Conservation (phyloP, 306 rosid genomes). For the Prunus kanzakura region DNA sequence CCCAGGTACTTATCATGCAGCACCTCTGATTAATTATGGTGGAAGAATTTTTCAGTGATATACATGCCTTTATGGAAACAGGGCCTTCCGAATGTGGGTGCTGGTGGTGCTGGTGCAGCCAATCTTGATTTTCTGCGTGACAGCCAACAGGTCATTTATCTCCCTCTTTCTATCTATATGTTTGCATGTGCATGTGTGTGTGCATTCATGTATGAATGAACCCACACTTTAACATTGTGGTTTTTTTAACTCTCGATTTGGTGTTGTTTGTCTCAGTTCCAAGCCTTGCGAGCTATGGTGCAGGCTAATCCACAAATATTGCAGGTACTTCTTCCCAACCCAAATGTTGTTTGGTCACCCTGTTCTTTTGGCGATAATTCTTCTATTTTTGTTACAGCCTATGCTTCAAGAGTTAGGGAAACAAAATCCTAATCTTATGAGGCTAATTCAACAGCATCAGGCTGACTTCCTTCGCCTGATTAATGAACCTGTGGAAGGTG, state of each 20-base stretch:
- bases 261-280: constrained; percentile 49
- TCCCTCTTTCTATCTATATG: not conserved
- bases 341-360: not conserved
- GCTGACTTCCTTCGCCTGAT: constrained; percentile 85
- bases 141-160: constrained; percentile 67
- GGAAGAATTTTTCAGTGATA: constrained; percentile 1
- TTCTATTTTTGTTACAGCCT: constrained; percentile 57
- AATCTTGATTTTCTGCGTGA: constrained; percentile 80
- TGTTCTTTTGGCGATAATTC: constrained; percentile 8
- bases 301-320: constrained; percentile 95
- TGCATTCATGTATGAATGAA: not conserved
- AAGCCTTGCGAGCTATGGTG: constrained; percentile 87
- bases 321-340: constrained; percentile 55
- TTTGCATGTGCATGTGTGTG: not conserved
- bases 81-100: constrained; percentile 75
- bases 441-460: constrained; percentile 84
- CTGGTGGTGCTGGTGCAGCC: constrained; percentile 73
- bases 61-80: constrained; percentile 32
- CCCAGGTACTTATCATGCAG: constrained; percentile 53
- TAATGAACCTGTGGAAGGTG: constrained; percentile 86
- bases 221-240: not conserved
- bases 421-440: constrained; percentile 92
- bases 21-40: not conserved
- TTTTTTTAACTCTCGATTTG: constrained; percentile 8
- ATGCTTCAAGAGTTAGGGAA: constrained; percentile 98